Conservation (phyloP, 2,329 filamentous ascomycete species). For the Phialophora tarda region DNA sequence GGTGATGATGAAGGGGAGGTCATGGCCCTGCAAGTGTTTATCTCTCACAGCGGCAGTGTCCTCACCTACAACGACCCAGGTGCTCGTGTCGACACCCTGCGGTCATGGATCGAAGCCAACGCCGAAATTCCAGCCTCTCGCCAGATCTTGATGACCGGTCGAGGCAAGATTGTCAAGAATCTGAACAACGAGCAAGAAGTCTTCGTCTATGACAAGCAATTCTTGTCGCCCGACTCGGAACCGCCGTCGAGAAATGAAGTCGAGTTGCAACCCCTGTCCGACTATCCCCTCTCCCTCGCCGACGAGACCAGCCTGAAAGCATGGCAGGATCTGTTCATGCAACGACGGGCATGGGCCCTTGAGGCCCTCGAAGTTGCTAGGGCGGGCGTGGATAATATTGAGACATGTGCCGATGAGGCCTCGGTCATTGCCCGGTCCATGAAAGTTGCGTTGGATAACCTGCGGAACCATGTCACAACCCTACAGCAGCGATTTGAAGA, state of each 20-base stretch:
- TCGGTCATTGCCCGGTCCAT: slow-evolving; percentile 78
- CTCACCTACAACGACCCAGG: slow-evolving; percentile 50
- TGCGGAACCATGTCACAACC: slow-evolving; percentile 55
- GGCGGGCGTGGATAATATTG: slow-evolving; percentile 64
- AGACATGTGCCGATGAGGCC: slow-evolving; percentile 62
- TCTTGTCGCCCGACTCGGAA: slow-evolving; percentile 60
- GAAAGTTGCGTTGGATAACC: slow-evolving; percentile 82
- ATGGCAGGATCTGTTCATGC: slow-evolving; percentile 87
- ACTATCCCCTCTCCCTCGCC: slow-evolving; percentile 77
- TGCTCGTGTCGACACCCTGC: slow-evolving; percentile 74
- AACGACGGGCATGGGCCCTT: slow-evolving; percentile 79
- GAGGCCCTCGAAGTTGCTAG: slow-evolving; percentile 72
- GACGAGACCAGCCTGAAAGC: slow-evolving; percentile 79
- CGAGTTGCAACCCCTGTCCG: slow-evolving; percentile 63
- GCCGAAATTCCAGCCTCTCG: slow-evolving; percentile 75
- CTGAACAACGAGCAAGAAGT: slow-evolving; percentile 74
- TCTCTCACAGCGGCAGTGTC: slow-evolving; percentile 90
- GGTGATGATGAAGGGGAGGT: slow-evolving; percentile 26
- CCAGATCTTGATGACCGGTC: slow-evolving; percentile 84
- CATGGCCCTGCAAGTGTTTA: slow-evolving; percentile 88
- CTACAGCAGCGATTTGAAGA: slow-evolving; percentile 54
- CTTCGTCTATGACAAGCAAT: slow-evolving; percentile 86
- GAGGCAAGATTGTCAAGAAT: slow-evolving; percentile 81
- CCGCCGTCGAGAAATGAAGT: slow-evolving; percentile 56
- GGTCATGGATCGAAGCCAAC: slow-evolving; percentile 76